Conservation (phyloP, 108 stramenopile species). For the Cyclostephanos tholiformis region DNA sequence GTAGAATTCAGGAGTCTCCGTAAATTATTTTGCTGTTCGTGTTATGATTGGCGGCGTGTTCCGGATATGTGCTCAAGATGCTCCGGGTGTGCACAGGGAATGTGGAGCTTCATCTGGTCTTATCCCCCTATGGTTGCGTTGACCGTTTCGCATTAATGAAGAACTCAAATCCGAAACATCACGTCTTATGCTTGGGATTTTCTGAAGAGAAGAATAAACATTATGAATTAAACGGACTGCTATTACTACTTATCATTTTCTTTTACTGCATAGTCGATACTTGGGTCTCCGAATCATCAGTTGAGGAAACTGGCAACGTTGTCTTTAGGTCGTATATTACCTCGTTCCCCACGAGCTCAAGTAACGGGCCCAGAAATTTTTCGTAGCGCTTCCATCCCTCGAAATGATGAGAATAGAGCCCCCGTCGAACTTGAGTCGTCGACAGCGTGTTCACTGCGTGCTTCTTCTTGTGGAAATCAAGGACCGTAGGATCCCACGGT, state of each 20-base stretch:
- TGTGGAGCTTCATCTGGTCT: constrained; percentile 3
- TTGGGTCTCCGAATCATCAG: constrained; percentile 11
- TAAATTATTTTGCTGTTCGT: too few relatives aligned
- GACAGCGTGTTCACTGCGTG: constrained; percentile 89
- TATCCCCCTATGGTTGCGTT: not conserved
- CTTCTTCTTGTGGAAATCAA: constrained; percentile 88
- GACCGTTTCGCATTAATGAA: too few relatives aligned
- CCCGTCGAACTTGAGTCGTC: constrained; percentile 82
- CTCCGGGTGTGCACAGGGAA: not conserved
- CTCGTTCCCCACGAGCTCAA: constrained; percentile 54
- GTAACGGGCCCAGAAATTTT: constrained; percentile 50
- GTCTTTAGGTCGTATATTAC: constrained; percentile 59
- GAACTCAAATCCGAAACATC: too few relatives aligned
- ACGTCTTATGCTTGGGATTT: too few relatives aligned
- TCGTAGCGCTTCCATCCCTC: constrained; percentile 79
- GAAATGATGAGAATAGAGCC: constrained; percentile 79
- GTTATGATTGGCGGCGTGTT: too few relatives aligned
- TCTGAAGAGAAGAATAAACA: too few relatives aligned
- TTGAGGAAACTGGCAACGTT: constrained; percentile 52
- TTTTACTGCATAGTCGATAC: too few relatives aligned
- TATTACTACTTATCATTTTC: too few relatives aligned
- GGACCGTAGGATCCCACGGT: constrained; percentile 69
- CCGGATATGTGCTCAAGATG: too few relatives aligned
- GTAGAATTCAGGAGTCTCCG: too few relatives aligned
- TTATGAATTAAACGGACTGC: too few relatives aligned